Conservation (phyloP, 2,329 filamentous ascomycete genomes). For the Phaeosphaeriaceae sp. region DNA sequence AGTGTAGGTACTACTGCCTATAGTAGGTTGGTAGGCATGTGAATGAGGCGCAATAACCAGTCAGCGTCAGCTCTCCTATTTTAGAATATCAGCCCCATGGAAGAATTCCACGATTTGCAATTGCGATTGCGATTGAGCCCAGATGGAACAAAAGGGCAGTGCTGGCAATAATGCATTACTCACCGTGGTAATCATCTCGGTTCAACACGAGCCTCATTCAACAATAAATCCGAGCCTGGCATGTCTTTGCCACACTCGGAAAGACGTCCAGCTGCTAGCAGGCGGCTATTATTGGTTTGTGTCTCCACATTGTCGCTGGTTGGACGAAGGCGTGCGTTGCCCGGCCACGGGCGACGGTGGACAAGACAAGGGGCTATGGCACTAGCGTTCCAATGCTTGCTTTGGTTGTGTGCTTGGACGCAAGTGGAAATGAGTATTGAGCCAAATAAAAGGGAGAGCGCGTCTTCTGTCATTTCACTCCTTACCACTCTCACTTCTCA, state of each 20-base stretch:
- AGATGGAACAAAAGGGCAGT: no score
- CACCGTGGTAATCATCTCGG: constrained; percentile 3
- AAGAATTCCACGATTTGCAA: no score
- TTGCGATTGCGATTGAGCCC: no score
- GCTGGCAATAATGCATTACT: neutral
- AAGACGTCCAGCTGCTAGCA: no score
- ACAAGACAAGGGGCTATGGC: constrained; percentile 11
- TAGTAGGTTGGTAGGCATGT: no score
- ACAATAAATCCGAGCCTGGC: constrained; percentile 17
- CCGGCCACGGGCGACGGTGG: constrained; percentile 29
- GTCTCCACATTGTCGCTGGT: neutral
- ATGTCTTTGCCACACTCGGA: constrained; percentile 7
- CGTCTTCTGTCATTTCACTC: constrained; percentile 12
- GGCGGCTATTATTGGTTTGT: constrained; percentile 22
- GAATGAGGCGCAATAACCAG: no score
- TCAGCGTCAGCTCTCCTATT: no score
- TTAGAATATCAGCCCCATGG: no score
- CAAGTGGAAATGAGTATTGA: constrained; percentile 12
- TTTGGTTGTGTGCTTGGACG: constrained; percentile 3
- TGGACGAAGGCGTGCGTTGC: constrained; percentile 25
- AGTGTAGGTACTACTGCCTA: no score
- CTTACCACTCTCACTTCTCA: constrained; percentile 1
- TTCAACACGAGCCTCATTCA: constrained; percentile 12
- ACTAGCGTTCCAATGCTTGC: constrained; percentile 18
- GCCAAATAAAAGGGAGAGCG: constrained; percentile 25